phyloP scores from a whole-genome alignment of 192 early-diverging fungal species.

The Coemansia sp. region DNA sequence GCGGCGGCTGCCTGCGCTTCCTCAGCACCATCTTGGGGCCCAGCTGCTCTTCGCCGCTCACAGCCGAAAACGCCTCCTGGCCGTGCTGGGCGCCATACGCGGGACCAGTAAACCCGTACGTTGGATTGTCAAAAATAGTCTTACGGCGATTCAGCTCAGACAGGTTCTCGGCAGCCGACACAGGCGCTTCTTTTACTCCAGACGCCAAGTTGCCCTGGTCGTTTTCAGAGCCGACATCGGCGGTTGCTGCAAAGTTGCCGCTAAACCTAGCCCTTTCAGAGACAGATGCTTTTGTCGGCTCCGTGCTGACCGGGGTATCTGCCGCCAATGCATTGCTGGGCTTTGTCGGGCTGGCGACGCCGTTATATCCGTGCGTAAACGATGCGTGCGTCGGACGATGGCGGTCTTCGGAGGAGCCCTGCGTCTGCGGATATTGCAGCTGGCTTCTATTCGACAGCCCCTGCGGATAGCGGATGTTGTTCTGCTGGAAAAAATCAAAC shows the following conservation, averaged over 20 bases:
- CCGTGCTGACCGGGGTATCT: too few species aligned
- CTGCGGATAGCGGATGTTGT: slow-evolving; percentile 1
- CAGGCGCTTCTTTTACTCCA: background rate
- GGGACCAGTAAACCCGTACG: slow-evolving; percentile 41
- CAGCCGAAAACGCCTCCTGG: background rate
- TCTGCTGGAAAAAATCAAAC: slow-evolving; percentile 45
- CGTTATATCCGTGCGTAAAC: slow-evolving; percentile 24
- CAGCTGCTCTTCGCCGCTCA: slow-evolving; percentile 12
- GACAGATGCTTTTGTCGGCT: background rate
- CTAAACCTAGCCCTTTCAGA: background rate
- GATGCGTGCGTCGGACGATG: slow-evolving; percentile 19
- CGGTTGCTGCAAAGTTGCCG: background rate
- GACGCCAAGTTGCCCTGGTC: background rate
- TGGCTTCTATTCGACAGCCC: background rate
- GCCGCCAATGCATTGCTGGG: background rate
- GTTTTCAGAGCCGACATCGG: background rate
- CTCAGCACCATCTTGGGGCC: background rate
- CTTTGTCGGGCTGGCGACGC: background rate
- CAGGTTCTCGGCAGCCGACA: background rate
- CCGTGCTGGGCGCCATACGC: background rate
- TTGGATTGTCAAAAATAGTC: slow-evolving; percentile 59
- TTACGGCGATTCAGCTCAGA: slow-evolving; percentile 31
- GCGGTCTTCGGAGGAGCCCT: background rate
- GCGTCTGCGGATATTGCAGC: background rate
- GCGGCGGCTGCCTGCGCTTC: slow-evolving; percentile 21